Base-by-base conservation (phyloP, 1,284 basidiomycete genomes). In the Ceratobasidium sp. region DNA sequence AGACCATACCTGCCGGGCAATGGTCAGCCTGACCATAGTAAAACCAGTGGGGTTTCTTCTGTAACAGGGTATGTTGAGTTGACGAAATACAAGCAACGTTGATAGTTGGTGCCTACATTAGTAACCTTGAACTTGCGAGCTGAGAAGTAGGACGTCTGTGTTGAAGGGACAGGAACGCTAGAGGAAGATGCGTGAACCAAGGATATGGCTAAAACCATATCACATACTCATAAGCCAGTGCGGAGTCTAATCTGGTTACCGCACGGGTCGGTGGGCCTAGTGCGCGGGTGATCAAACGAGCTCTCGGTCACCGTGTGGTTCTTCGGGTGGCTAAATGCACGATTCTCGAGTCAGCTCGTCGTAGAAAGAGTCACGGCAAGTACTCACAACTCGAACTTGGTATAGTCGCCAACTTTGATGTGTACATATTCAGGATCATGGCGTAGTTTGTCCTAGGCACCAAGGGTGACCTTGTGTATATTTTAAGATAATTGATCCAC, bases 231-330 rank as follows among this genome's bases (percentile, higher is more conserved):
- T 64, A 76, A 76, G 12, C 74, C 74, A 59, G 64, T 76, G 16
- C 64, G 27, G 64, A 76, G 67, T 18, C 62, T 64, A 6, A 85
- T 81, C 78, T 87, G 85, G 14, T 88, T 88, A 74, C 84, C 87
- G 4, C 86, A 86, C 50, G 87, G 87, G 41, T 27, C n/a, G 30
- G 41, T 41, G 12, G 50, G 18, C 50, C 41, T 55, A 23, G 6
- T 41, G 38, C 73, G 67, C 16, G 73, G 73, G n/a, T 55, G 3
- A n/a, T 67, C 23, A 35, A 76, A 76, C 60, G 73, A 76, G 64
- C 73, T 76, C 62, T 76, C 73, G 7, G 73, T 76, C 62, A 76
- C 73, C 23, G 73, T 76, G 52, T 76, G 73, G 62, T 76, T 76
- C 73, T 76, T 76, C n/a, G 73, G 73, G 38, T 76, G 64, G 38